phyloP scores from a whole-genome alignment of 345 rosid species.

The Orychophragmus violaceus region DNA sequence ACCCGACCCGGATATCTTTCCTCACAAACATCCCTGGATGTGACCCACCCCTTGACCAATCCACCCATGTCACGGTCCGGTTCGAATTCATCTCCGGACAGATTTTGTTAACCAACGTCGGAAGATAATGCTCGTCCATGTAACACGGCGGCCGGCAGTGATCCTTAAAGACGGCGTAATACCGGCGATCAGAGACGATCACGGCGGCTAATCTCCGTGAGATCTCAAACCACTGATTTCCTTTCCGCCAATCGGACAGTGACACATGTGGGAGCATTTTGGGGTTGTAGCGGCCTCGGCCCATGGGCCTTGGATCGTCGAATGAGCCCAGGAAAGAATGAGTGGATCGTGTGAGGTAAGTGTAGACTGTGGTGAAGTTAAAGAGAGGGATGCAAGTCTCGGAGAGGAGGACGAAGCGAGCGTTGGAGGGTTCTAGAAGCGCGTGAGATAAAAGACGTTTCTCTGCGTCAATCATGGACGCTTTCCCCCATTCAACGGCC shows the following conservation, averaged over 20 bases:
- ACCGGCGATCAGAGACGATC: conserved; percentile 36
- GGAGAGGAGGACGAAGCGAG: conserved; percentile 45
- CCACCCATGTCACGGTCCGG: conserved; percentile 47
- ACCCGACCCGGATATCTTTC: conserved; percentile 31
- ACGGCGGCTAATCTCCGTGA: conserved; percentile 30
- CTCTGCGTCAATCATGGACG: conserved; percentile 46
- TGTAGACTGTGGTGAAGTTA: conserved; percentile 39
- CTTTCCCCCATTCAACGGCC: conserved; percentile 43
- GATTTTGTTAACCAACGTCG: conserved; percentile 35
- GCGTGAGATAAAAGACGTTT: conserved; percentile 42
- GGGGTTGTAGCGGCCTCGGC: conserved; percentile 44
- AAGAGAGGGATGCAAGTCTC: conserved; percentile 51
- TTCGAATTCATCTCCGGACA: conserved; percentile 32
- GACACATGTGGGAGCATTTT: conserved; percentile 39
- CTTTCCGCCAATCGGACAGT: conserved; percentile 38
- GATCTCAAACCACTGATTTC: conserved; percentile 48
- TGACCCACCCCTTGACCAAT: conserved; percentile 41
- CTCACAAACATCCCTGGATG: conserved; percentile 39
- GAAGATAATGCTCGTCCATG: conserved; percentile 44
- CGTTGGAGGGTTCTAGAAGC: conserved; percentile 34
- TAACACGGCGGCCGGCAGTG: conserved; percentile 45
- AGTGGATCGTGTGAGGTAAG: conserved; percentile 35
- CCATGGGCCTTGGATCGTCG: conserved; percentile 38
- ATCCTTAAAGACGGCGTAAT: conserved; percentile 26
- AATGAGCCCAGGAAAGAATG: conserved; percentile 36